phyloP scores from a whole-genome alignment of 192 early-diverging fungal genomes.

The Coemansia javaensis region DNA sequence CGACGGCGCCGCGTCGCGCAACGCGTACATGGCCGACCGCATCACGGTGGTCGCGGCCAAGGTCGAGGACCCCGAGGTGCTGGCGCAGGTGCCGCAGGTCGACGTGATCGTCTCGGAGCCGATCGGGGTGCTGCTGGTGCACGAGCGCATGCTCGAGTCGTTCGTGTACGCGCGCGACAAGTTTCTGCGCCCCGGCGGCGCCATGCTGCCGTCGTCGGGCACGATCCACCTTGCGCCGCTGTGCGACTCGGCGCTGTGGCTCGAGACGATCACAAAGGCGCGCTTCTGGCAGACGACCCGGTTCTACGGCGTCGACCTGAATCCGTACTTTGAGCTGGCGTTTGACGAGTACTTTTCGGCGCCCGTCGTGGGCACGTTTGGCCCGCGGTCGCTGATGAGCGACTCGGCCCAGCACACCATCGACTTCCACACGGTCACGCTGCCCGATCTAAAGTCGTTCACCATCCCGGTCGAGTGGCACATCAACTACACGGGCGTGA shows the following conservation, averaged over 20 bases:
- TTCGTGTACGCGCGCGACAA: constrained; percentile 59
- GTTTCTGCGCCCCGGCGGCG: constrained; percentile 89
- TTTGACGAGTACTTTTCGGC: constrained; percentile 75
- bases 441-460: constrained; percentile 77
- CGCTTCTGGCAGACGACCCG: constrained; percentile 79
- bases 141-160: constrained; percentile 86
- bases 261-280: constrained; percentile 90
- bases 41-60: constrained; percentile 82
- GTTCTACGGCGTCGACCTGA: constrained; percentile 93
- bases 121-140: constrained; percentile 93
- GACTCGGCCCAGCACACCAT: constrained; percentile 60
- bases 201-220: constrained; percentile 85
- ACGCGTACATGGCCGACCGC: constrained; percentile 73
- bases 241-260: constrained; percentile 73
- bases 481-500: constrained; percentile 77
- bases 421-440: constrained; percentile 79
- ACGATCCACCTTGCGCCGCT: constrained; percentile 86
- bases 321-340: constrained; percentile 74
- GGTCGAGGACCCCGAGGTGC: constrained; percentile 73
- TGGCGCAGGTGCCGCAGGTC: constrained; percentile 62
- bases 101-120: constrained; percentile 97
- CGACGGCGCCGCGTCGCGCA: constrained; percentile 45
- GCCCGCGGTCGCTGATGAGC: constrained; percentile 71
- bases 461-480: constrained; percentile 80
- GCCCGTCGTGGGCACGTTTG: constrained; percentile 93